A percentile compares a stretch with the other conserved stretches of the same genome.
phyloP scores from a whole-genome alignment of 2,329 filamentous ascomycete species.

The Cytospora leucostoma region DNA sequence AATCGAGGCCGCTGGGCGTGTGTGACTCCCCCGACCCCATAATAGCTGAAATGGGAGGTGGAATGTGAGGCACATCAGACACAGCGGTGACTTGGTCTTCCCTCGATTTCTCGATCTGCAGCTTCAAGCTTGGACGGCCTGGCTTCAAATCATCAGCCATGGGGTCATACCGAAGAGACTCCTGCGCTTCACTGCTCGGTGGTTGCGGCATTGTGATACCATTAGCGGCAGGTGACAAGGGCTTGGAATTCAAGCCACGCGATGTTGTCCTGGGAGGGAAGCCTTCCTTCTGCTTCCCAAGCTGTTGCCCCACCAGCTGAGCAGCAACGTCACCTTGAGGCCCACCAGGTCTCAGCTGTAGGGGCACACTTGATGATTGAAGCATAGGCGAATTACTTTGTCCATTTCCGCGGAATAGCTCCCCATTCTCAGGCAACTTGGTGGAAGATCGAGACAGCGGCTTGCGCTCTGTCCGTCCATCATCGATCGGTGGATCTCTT shows the following conservation, averaged over 20 bases:
- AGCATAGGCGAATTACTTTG: neutral
- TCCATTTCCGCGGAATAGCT: neutral
- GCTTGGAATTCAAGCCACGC: neutral
- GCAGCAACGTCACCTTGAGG: neutral
- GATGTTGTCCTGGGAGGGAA: neutral
- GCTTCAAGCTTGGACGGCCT: slow-evolving; percentile 8
- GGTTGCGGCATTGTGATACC: too few species aligned
- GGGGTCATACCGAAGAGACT: neutral
- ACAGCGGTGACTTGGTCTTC: neutral
- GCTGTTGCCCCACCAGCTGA: neutral
- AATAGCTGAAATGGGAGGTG: neutral
- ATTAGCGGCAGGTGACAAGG: neutral
- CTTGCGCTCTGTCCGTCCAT: neutral
- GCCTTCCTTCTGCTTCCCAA: neutral
- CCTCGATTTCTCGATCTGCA: neutral
- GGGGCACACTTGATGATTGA: neutral
- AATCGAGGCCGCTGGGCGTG: neutral
- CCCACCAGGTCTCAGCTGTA: neutral
- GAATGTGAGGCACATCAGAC: neutral
- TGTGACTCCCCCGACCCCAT: neutral
- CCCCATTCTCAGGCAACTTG: neutral
- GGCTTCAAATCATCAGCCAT: neutral
- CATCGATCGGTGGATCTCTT: neutral
- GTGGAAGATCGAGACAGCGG: neutral
- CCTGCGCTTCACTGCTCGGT: neutral